Percentiles rank a stretch among this genome's conserved stretches.
Conservation (phyloP, 305 asterid species). For the Ajuga reptans region DNA sequence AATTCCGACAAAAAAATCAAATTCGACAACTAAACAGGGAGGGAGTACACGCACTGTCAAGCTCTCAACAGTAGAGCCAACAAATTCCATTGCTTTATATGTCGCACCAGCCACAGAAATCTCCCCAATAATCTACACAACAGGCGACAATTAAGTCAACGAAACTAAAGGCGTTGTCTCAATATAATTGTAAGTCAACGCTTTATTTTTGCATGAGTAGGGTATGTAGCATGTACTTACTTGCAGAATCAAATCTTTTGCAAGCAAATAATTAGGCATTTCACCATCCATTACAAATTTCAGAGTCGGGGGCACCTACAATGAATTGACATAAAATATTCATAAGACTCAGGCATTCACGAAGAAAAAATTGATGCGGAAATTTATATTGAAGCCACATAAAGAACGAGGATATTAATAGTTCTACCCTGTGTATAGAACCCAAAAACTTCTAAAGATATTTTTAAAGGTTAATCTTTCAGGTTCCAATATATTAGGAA, state of each 20-base stretch:
- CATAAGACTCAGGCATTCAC: not conserved
- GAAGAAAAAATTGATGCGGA: too few species aligned
- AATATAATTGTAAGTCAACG: not conserved
- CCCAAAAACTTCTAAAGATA: too few species aligned
- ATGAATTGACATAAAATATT: slow-evolving; percentile 3
- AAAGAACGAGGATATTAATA: too few species aligned
- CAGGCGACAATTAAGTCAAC: slow-evolving; percentile 16
- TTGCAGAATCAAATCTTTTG: slow-evolving; percentile 81
- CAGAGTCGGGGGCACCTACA: slow-evolving; percentile 78
- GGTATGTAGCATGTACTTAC: slow-evolving; percentile 29
- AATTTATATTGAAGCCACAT: too few species aligned
- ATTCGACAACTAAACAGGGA: too few species aligned
- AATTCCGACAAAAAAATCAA: too few species aligned
- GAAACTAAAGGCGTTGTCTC: not conserved
- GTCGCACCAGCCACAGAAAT: slow-evolving; percentile 92
- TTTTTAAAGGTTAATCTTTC: too few species aligned
- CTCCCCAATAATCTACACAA: slow-evolving; percentile 73
- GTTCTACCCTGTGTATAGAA: too few species aligned
- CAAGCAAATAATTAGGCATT: slow-evolving; percentile 83
- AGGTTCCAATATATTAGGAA: too few species aligned
- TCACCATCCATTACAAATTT: slow-evolving; percentile 87
- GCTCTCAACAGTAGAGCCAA: slow-evolving; percentile 72
- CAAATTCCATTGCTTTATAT: slow-evolving; percentile 83
- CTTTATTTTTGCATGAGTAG: not conserved
- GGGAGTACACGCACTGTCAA: slow-evolving; percentile 33